Base-by-base conservation (phyloP, 140 eudicot genomes). In the Erigeron philadelphicus region DNA sequence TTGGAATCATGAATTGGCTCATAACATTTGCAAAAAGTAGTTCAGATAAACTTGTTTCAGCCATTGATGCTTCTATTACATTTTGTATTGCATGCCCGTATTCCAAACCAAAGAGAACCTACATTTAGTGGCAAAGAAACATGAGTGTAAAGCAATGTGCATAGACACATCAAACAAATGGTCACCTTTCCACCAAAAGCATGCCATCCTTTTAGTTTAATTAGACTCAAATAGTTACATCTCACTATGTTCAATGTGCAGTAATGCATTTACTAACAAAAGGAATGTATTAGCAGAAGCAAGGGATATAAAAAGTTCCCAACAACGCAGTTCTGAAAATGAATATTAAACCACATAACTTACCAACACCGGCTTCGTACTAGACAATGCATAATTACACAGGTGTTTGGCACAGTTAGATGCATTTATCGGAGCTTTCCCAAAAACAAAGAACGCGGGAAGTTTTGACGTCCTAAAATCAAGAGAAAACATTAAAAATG, bases 101-200 rank as follows among this genome's bases (percentile, higher is more conserved):
- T 69, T 94, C 99, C 76, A 94, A 82, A 45, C 95, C 99, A 75
- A 72, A 87, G 19, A 94, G 86, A 58, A 89, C 89, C 96, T 87
- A 72, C 62, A 75, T 49, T 31, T 52, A 42, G 56, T 49, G 38
- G 44, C 31, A 46, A 48, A 71, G 11, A 71, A 70, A 63, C 21
- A 2, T n/a, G 8, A 5, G 11, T 16, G 10, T 72, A 61, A 25
- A 47, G 18, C 47, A 31, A 15, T 11, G 19, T 5, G 16, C 12
- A 71, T 5, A 9, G 59, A 59, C 15, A 38, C 54, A 40, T 55
- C 13, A 18, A 18, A 9, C 8, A 65, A 3, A 25, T 8, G 12
- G 19, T 21, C 23, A 57, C 16, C n/a, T 23, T 23, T 57, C 23
- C 41, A 56, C 41, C 62, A 56, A 6, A 56, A 1, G n/a, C 21